Conservation (phyloP, 257 asterid genomes). For the Jasminum sambac region DNA sequence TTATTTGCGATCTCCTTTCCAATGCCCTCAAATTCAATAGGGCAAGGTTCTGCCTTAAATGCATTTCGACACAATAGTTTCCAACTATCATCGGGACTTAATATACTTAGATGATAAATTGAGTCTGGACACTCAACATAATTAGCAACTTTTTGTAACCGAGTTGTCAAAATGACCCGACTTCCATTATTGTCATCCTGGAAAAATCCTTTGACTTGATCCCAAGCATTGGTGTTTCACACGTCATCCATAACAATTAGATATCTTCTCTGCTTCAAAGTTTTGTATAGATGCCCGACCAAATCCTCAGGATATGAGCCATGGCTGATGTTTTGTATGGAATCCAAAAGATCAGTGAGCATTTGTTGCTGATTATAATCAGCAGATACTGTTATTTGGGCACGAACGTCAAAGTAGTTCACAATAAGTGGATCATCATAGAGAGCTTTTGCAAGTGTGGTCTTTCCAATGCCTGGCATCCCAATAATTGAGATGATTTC, state of each 20-base stretch:
- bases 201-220: not conserved
- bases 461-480: not conserved
- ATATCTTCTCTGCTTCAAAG: not conserved
- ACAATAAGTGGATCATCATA: not conserved
- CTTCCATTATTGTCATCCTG: constrained; percentile 9
- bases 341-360: not conserved
- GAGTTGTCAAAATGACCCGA: constrained; percentile 16
- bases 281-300: not conserved
- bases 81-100: constrained; percentile 11
- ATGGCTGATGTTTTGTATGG: not conserved
- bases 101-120: not conserved
- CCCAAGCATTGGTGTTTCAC: constrained; percentile 24
- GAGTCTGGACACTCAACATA: not conserved
- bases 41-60: constrained; percentile 13
- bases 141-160: constrained; percentile 11
- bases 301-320: not conserved
- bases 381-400: not conserved
- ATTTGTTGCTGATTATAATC: not conserved
- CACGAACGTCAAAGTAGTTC: not conserved
- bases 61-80: not conserved
- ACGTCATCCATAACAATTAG: not conserved
- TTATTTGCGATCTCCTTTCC: constrained; percentile 15
- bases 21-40: not conserved
- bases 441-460: not conserved
- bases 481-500: not conserved